A percentile compares a stretch with the other conserved stretches of the same genome.
Evolutionary conservation across 1,139 yeast genomes (phyloP).

Genomic region (Nakaseomyces uthaithaninus): DNA sequence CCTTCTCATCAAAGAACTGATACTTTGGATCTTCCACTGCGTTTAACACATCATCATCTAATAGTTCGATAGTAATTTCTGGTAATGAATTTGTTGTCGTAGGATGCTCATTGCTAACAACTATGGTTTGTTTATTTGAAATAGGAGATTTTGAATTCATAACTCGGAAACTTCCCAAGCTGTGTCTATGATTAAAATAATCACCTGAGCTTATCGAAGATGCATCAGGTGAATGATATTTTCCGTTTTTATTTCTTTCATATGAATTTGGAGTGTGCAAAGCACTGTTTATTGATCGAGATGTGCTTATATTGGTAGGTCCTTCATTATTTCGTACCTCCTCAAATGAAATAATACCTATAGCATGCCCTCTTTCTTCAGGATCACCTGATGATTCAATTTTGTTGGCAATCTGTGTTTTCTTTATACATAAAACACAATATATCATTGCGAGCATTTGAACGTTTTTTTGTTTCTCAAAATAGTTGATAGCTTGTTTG

Average conservation of each 20-base stretch:
- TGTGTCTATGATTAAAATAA: slow-evolving; percentile 19
- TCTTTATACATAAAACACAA: slow-evolving; percentile 41
- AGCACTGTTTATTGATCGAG: slow-evolving; percentile 12
- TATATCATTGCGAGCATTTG: slow-evolving; percentile 91
- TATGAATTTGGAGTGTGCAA: slow-evolving; percentile 9
- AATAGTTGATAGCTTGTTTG: slow-evolving; percentile 53
- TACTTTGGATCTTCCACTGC: slow-evolving; percentile 41
- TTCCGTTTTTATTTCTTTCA: neutral
- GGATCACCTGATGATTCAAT: neutral
- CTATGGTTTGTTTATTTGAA: slow-evolving; percentile 10
- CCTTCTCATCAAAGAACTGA: slow-evolving; percentile 42
- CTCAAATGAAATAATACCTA: slow-evolving; percentile 2
- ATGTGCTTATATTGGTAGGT: neutral
- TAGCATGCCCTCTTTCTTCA: slow-evolving; percentile 7
- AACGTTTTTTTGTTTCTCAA: slow-evolving; percentile 55
- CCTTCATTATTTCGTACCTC: neutral
- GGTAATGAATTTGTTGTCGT: slow-evolving; percentile 29
- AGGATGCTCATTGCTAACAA: neutral
- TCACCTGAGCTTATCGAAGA: slow-evolving; percentile 24
- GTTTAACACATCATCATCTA: slow-evolving; percentile 50
- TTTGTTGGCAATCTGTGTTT: neutral
- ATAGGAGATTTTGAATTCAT: slow-evolving; percentile 1
- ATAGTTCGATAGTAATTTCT: slow-evolving; percentile 44
- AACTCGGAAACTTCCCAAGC: slow-evolving; percentile 7
- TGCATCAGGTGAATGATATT: slow-evolving; percentile 14